Evolutionary conservation across 768 basidiomycete species (phyloP).

Genomic region (Cubamyces lactineus): DNA sequence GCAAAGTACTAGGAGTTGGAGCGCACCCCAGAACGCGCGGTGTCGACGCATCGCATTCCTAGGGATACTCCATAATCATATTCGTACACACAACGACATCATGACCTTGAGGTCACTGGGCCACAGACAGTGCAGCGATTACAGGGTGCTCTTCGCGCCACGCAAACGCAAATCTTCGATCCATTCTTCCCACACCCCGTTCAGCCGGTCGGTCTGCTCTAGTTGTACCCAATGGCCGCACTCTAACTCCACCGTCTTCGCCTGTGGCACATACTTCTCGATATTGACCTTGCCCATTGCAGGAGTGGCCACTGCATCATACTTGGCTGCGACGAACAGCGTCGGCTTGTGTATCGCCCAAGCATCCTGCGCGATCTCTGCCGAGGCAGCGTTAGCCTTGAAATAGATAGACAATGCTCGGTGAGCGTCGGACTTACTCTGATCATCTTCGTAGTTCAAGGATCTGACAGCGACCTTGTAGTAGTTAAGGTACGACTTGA

Average conservation of each 20-base stretch:
- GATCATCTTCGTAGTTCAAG: slow-evolving; percentile 32
- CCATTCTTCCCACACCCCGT: slow-evolving; percentile 40
- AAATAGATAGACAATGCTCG: neutral
- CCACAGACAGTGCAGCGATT: neutral
- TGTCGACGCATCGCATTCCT: too few relatives aligned
- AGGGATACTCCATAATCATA: neutral
- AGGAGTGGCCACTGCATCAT: slow-evolving; percentile 38
- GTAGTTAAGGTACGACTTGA: slow-evolving; percentile 41
- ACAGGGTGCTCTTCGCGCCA: neutral
- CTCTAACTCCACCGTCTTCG: slow-evolving; percentile 40
- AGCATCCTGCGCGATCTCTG: slow-evolving; percentile 27
- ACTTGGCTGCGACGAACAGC: slow-evolving; percentile 39
- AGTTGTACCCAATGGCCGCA: slow-evolving; percentile 43
- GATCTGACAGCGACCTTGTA: slow-evolving; percentile 37
- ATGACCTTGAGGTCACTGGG: too few relatives aligned
- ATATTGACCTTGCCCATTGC: slow-evolving; percentile 29
- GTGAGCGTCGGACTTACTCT: slow-evolving; percentile 26
- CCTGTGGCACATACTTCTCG: slow-evolving; percentile 31
- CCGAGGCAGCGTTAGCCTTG: neutral
- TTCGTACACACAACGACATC: too few relatives aligned
- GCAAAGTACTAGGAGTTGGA: too few relatives aligned
- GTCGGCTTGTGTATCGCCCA: slow-evolving; percentile 38
- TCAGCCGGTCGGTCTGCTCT: slow-evolving; percentile 38
- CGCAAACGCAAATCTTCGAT: slow-evolving; percentile 6
- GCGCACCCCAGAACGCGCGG: too few relatives aligned